phyloP scores from a whole-genome alignment of 2,329 filamentous ascomycete genomes.

The Pseudogymnoascus sp. region DNA sequence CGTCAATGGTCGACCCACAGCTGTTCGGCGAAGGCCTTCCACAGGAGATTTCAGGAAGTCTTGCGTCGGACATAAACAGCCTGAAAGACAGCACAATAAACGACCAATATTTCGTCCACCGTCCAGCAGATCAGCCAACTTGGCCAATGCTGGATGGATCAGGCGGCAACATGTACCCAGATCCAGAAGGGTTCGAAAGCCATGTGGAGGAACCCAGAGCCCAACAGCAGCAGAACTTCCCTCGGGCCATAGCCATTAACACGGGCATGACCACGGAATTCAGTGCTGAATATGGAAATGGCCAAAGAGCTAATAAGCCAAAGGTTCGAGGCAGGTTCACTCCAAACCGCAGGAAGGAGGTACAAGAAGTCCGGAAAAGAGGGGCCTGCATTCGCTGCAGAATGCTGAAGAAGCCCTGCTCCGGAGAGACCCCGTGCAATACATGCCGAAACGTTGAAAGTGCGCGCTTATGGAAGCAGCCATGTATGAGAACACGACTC shows the following conservation, averaged over 20 bases:
- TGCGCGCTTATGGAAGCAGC: conserved; percentile 55
- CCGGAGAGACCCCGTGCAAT: conserved; percentile 53
- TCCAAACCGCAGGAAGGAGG: conserved; percentile 50
- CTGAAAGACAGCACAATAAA: conserved; percentile 15
- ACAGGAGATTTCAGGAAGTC: conserved; percentile 11
- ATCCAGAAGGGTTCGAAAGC: conserved; percentile 15
- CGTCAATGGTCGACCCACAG: conserved; percentile 28
- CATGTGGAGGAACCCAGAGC: conserved; percentile 10
- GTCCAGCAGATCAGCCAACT: conserved; percentile 15
- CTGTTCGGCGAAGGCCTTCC: conserved; percentile 19
- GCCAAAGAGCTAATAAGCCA: conserved; percentile 21
- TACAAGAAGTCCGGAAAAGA: conserved; percentile 55
- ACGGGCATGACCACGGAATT: conserved; percentile 24
- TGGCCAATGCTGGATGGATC: conserved; percentile 25
- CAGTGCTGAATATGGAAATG: conserved; percentile 27
- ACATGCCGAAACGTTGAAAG: conserved; percentile 55
- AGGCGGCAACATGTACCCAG: conserved; percentile 17
- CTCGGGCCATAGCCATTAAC: conserved; percentile 20
- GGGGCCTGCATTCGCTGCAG: conserved; percentile 59
- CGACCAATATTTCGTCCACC: conserved; percentile 14
- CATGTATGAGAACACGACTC: conserved; percentile 53
- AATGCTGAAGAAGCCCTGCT: conserved; percentile 58
- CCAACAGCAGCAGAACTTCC: conserved; percentile 12
- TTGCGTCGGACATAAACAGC: conserved; percentile 19
- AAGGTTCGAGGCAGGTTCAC: conserved; percentile 51